phyloP scores from a whole-genome alignment of 2,329 filamentous ascomycete species.

The Westerdykella sp. region DNA sequence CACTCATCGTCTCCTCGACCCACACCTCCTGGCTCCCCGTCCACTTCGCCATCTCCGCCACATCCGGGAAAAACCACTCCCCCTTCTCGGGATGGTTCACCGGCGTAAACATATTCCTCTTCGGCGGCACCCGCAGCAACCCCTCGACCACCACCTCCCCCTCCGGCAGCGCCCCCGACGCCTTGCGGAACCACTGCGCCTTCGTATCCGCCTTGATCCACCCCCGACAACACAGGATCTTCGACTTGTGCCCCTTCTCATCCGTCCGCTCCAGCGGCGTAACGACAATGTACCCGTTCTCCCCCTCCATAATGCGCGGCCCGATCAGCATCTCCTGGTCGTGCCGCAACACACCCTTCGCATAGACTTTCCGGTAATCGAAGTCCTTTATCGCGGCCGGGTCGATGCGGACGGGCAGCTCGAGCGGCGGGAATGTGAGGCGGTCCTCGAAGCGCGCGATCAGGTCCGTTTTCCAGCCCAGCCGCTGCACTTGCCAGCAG shows the following conservation, averaged over 20 bases:
- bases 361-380: constrained; percentile 79
- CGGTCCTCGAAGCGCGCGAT: constrained; percentile 90
- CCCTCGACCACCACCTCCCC: constrained; percentile 77
- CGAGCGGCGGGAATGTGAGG: constrained; percentile 75
- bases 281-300: constrained; percentile 85
- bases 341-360: constrained; percentile 69
- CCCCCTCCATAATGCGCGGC: constrained; percentile 79
- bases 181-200: constrained; percentile 53
- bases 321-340: constrained; percentile 96
- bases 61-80: constrained; percentile 93
- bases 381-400: constrained; percentile 78
- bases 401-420: constrained; percentile 77
- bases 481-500: constrained; percentile 89
- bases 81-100: constrained; percentile 76
- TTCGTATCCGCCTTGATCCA: constrained; percentile 80
- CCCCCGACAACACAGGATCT: constrained; percentile 80
- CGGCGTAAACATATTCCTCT: constrained; percentile 97
- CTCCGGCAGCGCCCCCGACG: constrained; percentile 55
- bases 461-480: constrained; percentile 89
- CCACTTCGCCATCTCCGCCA: constrained; percentile 79
- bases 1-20: constrained; percentile 94
- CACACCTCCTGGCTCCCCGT: constrained; percentile 82
- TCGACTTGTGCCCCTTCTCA: constrained; percentile 43
- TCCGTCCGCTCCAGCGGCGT: constrained; percentile 75
- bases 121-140: constrained; percentile 79